Conservation (phyloP, 1,284 basidiomycete species). For the Pascua sp. region DNA sequence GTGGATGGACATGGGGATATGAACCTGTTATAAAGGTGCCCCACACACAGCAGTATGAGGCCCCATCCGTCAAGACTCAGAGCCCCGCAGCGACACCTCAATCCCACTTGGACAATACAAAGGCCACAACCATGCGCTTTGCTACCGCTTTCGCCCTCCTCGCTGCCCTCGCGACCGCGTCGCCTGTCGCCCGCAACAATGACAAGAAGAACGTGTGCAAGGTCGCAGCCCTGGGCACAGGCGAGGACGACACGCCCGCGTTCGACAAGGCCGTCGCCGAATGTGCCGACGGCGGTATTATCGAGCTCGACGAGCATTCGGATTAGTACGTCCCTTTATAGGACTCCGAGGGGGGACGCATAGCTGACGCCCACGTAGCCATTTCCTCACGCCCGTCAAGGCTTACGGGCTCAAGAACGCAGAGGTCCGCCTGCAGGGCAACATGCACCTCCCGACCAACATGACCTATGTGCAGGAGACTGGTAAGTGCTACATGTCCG, state of each 20-base stretch:
- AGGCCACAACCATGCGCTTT: conserved; percentile 5
- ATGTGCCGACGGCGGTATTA: conserved; percentile 49
- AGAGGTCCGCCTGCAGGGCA: conserved; percentile 53
- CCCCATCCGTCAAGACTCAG: no score
- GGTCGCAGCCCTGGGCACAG: conserved; percentile 11
- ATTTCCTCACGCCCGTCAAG: conserved; percentile 25
- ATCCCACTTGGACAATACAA: no score
- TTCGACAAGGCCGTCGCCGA: conserved; percentile 50
- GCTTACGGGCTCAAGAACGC: conserved; percentile 45
- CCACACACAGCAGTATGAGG: no score
- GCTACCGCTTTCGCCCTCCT: conserved; percentile 1
- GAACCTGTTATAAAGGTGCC: no score
- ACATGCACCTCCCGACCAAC: conserved; percentile 53
- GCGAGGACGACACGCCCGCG: conserved; percentile 49
- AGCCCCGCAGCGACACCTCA: no score
- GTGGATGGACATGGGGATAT: no score
- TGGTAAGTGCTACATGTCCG: no score
- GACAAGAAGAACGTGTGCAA: background rate
- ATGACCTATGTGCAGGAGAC: conserved; percentile 52
- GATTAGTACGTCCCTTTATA: conserved; percentile 48
- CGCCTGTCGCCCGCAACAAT: background rate
- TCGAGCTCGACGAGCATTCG: conserved; percentile 49
- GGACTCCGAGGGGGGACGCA: no score
- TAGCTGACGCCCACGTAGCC: conserved; percentile 13
- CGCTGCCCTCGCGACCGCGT: background rate